Evolutionary conservation across 331 rosid species (phyloP), one percentile per base, ranked within the genome.

Genomic region (Ulmus americana): DNA sequence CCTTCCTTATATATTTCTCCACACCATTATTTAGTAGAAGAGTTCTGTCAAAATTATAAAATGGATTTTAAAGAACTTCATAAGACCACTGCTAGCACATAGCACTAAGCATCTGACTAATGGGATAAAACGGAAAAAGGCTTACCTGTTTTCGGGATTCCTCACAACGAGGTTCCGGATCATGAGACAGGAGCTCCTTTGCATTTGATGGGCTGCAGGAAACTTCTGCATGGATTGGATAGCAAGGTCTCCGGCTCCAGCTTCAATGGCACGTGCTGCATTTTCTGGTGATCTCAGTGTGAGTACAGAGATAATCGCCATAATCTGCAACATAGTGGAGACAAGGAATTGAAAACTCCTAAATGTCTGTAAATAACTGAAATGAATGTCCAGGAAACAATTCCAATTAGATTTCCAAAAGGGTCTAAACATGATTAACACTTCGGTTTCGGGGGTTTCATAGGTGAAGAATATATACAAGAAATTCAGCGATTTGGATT

Each of bases 211-310:
- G 10, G 97, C 95, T 1, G 79, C 68, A 18, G 95, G 90, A 69
- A 82, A 89, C 49, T 82, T 83, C 73, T 87, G 76, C 98, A 94
- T 94, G 41, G 97, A 81, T 73, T 87, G 97, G 61, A 89, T 78
- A 6, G 95, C 97, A 66, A 87, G 90, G 75, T 89, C 98, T 57
- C 98, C 95, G 3, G 95, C 91, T 8, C 95, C 97, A 66, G 97
- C 95, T 94, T 94, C 97, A 54, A 89, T 46, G 61, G 97, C 98
- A 7, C 74, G 80, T n/a, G 90, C 80, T n/a, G 98, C 97, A 69
- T 85, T 89, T 57, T 89, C 95, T 2, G 98, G 97, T 38, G 87
- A 74, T 82, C 98, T 85, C 71, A 92, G 77, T 39, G 87, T 77
- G 16, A 89, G 95, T 79, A 85, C 87, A n/a, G 95, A 65, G 68